phyloP scores from a whole-genome alignment of 768 basidiomycete species.

The Neoboletus brunneissimus region DNA sequence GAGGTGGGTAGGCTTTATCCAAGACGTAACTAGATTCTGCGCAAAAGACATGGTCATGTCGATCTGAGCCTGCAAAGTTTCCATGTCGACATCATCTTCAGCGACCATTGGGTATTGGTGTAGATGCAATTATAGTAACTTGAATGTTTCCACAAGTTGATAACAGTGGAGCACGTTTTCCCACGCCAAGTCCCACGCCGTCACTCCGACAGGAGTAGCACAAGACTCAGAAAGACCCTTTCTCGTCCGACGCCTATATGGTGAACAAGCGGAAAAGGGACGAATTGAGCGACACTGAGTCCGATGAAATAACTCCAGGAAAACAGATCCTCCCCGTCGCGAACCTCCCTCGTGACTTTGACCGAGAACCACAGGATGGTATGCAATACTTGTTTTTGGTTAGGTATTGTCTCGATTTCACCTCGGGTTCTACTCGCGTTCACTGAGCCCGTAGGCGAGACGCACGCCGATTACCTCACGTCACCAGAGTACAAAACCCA shows the following conservation, averaged over 20 bases:
- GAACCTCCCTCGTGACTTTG: constrained; percentile 66
- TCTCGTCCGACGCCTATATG: constrained; percentile 15
- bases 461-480: constrained; percentile 59
- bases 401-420: constrained; percentile 44
- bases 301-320: constrained; percentile 61
- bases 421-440: constrained; percentile 1
- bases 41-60: constrained; percentile 78
- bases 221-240: not conserved
- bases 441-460: constrained; percentile 55
- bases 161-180: not conserved
- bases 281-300: constrained; percentile 49
- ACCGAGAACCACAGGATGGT: constrained; percentile 65
- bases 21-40: constrained; percentile 70
- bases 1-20: constrained; percentile 60
- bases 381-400: constrained; percentile 81
- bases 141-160: not conserved
- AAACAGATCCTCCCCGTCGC: constrained; percentile 81
- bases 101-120: constrained; percentile 18
- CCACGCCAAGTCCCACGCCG: constrained; percentile 28
- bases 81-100: constrained; percentile 62
- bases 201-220: not conserved
- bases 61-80: constrained; percentile 77
- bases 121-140: too few species aligned
- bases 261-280: constrained; percentile 55
- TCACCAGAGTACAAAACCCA: constrained; percentile 67